phyloP scores from a whole-genome alignment of 1,139 yeast species.

The Keqinozyma sinolaborantium region DNA sequence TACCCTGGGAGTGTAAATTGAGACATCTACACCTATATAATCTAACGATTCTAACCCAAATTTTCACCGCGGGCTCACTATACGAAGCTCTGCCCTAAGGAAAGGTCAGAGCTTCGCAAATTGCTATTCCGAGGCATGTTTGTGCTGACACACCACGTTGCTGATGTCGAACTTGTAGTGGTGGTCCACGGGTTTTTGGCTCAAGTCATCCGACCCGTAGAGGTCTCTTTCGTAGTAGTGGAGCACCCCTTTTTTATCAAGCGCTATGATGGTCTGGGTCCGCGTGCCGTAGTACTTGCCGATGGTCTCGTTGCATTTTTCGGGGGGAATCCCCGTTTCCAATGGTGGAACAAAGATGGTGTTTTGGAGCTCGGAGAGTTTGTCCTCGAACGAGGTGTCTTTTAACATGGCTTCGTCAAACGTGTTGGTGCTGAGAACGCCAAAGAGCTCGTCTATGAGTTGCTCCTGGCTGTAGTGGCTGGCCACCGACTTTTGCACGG shows the following conservation, averaged over 20 bases:
- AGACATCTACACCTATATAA: conserved; percentile 6
- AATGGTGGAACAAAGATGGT: conserved; percentile 75
- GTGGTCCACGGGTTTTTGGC: conserved; percentile 2
- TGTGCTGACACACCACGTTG: not conserved
- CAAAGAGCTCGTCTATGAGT: conserved; percentile 51
- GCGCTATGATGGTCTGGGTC: conserved; percentile 76
- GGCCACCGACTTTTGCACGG: conserved; percentile 27
- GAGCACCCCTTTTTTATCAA: conserved; percentile 45
- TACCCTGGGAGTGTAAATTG: conserved; percentile 13
- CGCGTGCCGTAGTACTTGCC: conserved; percentile 81
- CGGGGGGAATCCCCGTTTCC: conserved; percentile 15
- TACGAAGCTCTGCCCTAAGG: no score
- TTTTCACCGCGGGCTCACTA: no score
- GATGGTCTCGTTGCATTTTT: conserved; percentile 9
- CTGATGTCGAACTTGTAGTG: conserved; percentile 9
- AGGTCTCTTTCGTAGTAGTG: conserved; percentile 39
- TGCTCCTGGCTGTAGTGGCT: conserved; percentile 28
- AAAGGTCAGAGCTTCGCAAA: conserved; percentile 4
- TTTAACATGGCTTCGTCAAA: conserved; percentile 25
- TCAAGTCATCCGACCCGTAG: conserved; percentile 22
- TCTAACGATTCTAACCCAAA: no score
- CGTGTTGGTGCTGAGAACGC: conserved; percentile 48
- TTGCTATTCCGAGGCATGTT: conserved; percentile 10
- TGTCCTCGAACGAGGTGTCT: conserved; percentile 20
- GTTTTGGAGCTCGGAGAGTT: conserved; percentile 45